Percentiles rank a stretch among this genome's conserved stretches.
phyloP scores from a whole-genome alignment of 495 filamentous ascomycete genomes.

The Neurospora tetrasperma region DNA sequence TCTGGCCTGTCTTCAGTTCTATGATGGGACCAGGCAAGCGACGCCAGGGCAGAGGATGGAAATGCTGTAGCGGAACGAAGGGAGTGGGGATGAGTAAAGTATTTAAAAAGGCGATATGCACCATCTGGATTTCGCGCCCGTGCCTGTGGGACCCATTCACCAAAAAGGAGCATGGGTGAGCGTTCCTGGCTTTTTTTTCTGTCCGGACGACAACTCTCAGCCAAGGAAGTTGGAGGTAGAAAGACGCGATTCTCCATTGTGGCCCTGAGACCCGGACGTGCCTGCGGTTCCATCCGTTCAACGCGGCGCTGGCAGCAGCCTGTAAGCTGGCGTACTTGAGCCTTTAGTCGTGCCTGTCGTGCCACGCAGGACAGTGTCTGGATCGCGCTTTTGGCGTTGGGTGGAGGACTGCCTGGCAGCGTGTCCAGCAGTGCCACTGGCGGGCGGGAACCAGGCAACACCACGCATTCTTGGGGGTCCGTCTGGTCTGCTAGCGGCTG shows the following conservation, averaged over 20 bases:
- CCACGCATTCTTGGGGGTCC: background rate
- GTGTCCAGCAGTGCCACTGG: too few relatives aligned
- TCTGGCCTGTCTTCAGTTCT: background rate
- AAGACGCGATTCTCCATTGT: background rate
- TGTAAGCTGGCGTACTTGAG: background rate
- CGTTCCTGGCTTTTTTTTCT: background rate
- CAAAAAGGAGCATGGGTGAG: background rate
- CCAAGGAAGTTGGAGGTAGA: background rate
- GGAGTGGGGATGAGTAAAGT: background rate
- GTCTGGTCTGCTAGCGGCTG: background rate
- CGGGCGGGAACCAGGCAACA: background rate
- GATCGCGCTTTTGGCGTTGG: background rate
- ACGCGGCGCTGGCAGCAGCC: background rate
- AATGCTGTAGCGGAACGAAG: background rate
- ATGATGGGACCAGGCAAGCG: background rate
- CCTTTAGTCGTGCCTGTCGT: background rate
- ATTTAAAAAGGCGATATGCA: slow-evolving; percentile 1
- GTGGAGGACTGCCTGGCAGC: too few relatives aligned
- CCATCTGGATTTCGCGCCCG: background rate
- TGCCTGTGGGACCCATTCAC: background rate
- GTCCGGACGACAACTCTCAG: background rate
- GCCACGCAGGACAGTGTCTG: background rate
- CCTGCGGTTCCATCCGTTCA: background rate
- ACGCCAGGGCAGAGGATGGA: background rate
- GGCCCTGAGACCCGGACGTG: background rate